Evolutionary conservation across 2,329 filamentous ascomycete genomes (phyloP), one percentile per base, ranked within the genome.

Genomic region (Phaeomoniella chlamydospora): DNA sequence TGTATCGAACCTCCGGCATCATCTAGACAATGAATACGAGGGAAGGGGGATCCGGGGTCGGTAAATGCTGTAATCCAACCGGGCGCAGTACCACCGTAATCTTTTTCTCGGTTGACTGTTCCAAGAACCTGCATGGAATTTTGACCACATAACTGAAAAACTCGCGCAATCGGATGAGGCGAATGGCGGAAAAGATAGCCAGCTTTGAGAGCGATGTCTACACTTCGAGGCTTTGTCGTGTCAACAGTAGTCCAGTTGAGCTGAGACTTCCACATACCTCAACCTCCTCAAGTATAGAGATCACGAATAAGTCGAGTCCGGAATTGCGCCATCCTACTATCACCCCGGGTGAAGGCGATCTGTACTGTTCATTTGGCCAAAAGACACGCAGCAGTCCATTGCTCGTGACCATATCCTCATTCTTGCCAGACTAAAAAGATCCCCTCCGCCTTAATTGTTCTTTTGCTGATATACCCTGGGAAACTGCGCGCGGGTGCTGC

Each of bases 301-400:
- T 77, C 26, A 96, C 87, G 50, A 96, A 81, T 33, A 96, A 67
- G 58, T 98, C 90, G 36, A 86, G 66, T 33, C 80, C 78, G 26
- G 88, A 94, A 58, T 98, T 98, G 50, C 81, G 77, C 85, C 88
- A 98, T 51, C 90, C 90, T 33, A 98, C 82, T 44, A 98, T 76
- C 41, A 94, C 82, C 31, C 88, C 90, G 30, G 84, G 74, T 39
- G 73, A 68, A 46, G 75, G 72, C 37, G 78, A 81, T 57, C 68
- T 71, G 37, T 73, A 70, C 51, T 84, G 76, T 62, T 93, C 87
- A 52, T 81, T 81, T 51, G 90, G 92, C 90, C 90, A 98, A 66
- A 98, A 96, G 65, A 98, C 78, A 67, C 90, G 85, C 78, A 96
- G 85, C 67, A 96, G 69, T 53, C 83, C 87, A 41, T 90, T 71